phyloP scores from a whole-genome alignment of 805 yeast species.

The Zygotorulaspora chibaensis region DNA sequence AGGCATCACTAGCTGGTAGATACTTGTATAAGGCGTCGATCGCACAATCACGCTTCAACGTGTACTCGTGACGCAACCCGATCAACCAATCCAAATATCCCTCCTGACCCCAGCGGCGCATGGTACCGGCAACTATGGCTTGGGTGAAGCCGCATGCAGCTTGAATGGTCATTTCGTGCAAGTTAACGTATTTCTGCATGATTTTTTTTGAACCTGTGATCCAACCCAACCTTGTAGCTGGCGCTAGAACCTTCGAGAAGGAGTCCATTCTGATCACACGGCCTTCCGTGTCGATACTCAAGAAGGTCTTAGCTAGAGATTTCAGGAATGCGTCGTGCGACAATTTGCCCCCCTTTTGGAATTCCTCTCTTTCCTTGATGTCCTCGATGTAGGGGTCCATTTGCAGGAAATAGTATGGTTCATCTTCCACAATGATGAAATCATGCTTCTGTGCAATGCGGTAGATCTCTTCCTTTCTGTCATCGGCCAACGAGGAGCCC shows the following conservation, averaged over 20 bases:
- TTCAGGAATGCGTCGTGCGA: constrained; percentile 62
- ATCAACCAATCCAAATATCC: constrained; percentile 90
- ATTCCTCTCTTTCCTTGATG: constrained; percentile 31
- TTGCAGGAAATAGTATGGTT: constrained; percentile 95
- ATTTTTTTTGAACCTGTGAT: constrained; percentile 64
- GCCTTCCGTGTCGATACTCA: constrained; percentile 77
- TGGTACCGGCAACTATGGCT: constrained; percentile 61
- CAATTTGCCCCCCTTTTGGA: constrained; percentile 19
- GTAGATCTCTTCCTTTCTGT: constrained; percentile 76
- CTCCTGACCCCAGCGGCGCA: constrained; percentile 83
- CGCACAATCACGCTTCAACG: constrained; percentile 82
- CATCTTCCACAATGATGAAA: constrained; percentile 85
- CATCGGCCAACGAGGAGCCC: constrained; percentile 73
- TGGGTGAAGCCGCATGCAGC: constrained; percentile 78
- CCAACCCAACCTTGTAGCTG: constrained; percentile 90
- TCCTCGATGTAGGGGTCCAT: constrained; percentile 71
- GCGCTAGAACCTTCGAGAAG: constrained; percentile 86
- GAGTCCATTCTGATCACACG: constrained; percentile 87
- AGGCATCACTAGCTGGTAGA: constrained; percentile 36
- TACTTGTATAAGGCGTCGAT: constrained; percentile 65
- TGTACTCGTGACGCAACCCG: constrained; percentile 76
- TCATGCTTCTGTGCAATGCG: constrained; percentile 80
- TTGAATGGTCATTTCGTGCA: constrained; percentile 80
- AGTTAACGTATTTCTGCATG: constrained; percentile 61
- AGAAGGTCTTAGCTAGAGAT: constrained; percentile 69